phyloP scores from a whole-genome alignment of 306 rosid species.

The Clitoria ternatea region DNA sequence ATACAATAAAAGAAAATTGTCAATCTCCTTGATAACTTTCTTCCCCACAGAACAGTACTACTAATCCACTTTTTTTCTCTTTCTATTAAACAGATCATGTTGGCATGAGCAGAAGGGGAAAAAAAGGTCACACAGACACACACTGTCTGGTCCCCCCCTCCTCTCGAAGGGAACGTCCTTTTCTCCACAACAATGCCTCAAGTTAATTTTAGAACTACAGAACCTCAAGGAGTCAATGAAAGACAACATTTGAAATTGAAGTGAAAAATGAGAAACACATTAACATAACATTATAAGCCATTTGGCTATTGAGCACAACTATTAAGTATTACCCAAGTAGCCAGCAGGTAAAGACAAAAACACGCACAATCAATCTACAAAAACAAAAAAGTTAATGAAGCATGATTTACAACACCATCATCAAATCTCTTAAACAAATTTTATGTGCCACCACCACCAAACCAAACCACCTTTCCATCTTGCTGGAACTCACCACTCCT shows the following conservation, averaged over 20 bases:
- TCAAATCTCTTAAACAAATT: slow-evolving; percentile 7
- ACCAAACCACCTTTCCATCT: slow-evolving; percentile 22
- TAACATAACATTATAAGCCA: neutral
- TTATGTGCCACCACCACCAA: slow-evolving; percentile 20
- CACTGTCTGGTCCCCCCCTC: neutral
- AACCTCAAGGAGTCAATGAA: slow-evolving; percentile 6
- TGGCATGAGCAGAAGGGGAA: slow-evolving; percentile 14
- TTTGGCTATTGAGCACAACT: neutral
- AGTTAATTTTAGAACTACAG: neutral
- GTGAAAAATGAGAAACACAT: neutral
- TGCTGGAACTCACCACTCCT: slow-evolving; percentile 34
- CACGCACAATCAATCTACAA: neutral
- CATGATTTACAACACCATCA: slow-evolving; percentile 15
- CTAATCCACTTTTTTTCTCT: neutral
- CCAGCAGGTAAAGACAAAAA: slow-evolving; percentile 33
- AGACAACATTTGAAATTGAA: slow-evolving; percentile 1
- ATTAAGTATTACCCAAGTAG: neutral
- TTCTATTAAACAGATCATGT: slow-evolving; percentile 14
- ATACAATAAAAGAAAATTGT: neutral
- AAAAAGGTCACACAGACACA: slow-evolving; percentile 8
- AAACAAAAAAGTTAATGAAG: slow-evolving; percentile 19
- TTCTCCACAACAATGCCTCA: slow-evolving; percentile 6
- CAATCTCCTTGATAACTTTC: neutral
- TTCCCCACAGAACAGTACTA: slow-evolving; percentile 14
- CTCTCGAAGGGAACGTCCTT: neutral